A percentile compares a stretch with the other conserved stretches of the same genome.
phyloP scores from a whole-genome alignment of 2,329 filamentous ascomycete genomes.

The Colletotrichum neosansevieriae region DNA sequence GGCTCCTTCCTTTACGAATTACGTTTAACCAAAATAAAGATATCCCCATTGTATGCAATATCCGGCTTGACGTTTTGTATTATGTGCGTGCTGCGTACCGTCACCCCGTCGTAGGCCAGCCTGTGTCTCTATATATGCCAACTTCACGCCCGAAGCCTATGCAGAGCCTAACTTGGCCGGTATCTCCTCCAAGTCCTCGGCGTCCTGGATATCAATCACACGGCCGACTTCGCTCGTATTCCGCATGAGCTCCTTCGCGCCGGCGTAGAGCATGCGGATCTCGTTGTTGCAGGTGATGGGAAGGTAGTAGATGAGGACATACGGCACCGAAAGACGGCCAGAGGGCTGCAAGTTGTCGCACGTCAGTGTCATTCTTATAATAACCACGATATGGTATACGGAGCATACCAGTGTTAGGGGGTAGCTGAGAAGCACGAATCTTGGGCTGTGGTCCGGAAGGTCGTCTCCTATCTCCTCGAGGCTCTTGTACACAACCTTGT shows the following conservation, averaged over 20 bases:
- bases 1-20: neutral
- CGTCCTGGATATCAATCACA: slow-evolving; percentile 85
- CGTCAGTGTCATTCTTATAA: neutral
- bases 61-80: slow-evolving; percentile 17
- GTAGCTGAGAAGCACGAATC: slow-evolving; percentile 91
- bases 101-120: neutral
- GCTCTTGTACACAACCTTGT: slow-evolving; percentile 81
- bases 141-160: neutral
- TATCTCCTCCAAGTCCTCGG: slow-evolving; percentile 86
- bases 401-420: slow-evolving; percentile 82
- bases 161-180: slow-evolving; percentile 69
- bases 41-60: slow-evolving; percentile 4
- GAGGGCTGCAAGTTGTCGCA: slow-evolving; percentile 69
- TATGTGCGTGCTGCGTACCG: slow-evolving; percentile 32
- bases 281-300: slow-evolving; percentile 91
- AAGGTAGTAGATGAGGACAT: slow-evolving; percentile 94
- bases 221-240: slow-evolving; percentile 91
- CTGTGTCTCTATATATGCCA: slow-evolving; percentile 17
- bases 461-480: slow-evolving; percentile 88
- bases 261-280: slow-evolving; percentile 92
- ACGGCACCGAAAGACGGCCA: slow-evolving; percentile 88
- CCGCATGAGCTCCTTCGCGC: slow-evolving; percentile 95
- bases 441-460: slow-evolving; percentile 90
- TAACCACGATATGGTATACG: neutral
- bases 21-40: slow-evolving; percentile 8